A percentile compares a stretch with the other conserved stretches of the same genome.
Evolutionary conservation across 2,329 filamentous ascomycete genomes (phyloP).

Genomic region (Sporothrix euskadiensis): DNA sequence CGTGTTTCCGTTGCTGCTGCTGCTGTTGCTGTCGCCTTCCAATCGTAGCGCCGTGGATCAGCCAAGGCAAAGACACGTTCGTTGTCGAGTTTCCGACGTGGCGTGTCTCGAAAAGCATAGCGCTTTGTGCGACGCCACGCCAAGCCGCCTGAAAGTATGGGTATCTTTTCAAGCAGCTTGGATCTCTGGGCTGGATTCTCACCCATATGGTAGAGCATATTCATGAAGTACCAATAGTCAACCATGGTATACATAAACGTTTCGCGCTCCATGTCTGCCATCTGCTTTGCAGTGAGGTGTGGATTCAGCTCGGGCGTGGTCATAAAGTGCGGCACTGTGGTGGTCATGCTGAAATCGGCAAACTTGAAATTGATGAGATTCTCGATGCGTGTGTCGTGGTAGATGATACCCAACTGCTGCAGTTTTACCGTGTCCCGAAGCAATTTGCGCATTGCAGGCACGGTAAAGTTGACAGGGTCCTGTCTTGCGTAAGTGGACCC

Average conservation of each 20-base stretch:
- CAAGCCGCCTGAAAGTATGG: neutral
- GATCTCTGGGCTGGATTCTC: neutral
- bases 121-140: neutral
- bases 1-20: neutral
- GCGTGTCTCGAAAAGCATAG: neutral
- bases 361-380: neutral
- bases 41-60: slow-evolving; percentile 11
- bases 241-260: neutral
- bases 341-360: neutral
- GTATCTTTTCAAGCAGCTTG: neutral
- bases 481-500: neutral
- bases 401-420: neutral
- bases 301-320: slow-evolving; percentile 7
- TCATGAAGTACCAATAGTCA: neutral
- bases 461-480: neutral
- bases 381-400: neutral
- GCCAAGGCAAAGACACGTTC: neutral
- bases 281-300: slow-evolving; percentile 17
- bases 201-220: neutral
- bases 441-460: neutral
- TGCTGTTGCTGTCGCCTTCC: neutral
- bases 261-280: neutral
- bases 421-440: neutral
- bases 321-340: slow-evolving; percentile 1
- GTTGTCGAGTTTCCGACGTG: neutral